Evolutionary conservation across 345 rosid genomes (phyloP), one percentile per base, ranked within the genome.

Genomic region (Acer saccharum): DNA sequence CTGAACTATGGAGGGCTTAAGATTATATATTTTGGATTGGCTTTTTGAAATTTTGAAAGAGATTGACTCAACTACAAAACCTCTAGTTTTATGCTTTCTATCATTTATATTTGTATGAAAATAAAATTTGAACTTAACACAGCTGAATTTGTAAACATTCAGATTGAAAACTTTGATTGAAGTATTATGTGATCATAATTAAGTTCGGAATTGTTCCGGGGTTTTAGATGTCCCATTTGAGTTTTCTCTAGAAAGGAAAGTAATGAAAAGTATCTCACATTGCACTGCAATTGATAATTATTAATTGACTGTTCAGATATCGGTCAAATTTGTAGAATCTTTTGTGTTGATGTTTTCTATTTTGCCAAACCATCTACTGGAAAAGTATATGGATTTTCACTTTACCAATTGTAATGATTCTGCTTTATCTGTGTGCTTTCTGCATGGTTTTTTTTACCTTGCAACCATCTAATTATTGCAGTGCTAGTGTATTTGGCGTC

Each of bases 401-500:
- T 17, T 9, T 29, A 9, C 10, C 44, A 61, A 43, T 73, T 61
- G 23, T 6, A 1, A 60, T 8, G 44, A 13, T 62, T 41, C 17
- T 55, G 46, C 35, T 68, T 77, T 43, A 21, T 10, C 27, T 66
- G 11, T 52, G 27, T 70, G 35, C 44, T 60, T 58, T 70, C 10
- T 67, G 18, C 20, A 29, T 60, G 61, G 39, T 27, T 72, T 77
- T 77, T 27, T 72, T 77, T 77, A 69, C 76, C 76, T 73, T 74
- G 43, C 32, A 25, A 13, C 48, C n/a, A 54, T 76, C 68, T 74
- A 50, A 73, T 65, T 75, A 66, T 18, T 86, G 82, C 87, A 96
- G 98, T 79, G 98, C 89, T 72, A 96, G 92, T 23, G 97, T 96
- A 69, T 96, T 96, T 85, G 98, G 99, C 9, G 99, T 96, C 71